Base-by-base conservation (phyloP, 129 eudicot species). In the Apium graveolens region DNA sequence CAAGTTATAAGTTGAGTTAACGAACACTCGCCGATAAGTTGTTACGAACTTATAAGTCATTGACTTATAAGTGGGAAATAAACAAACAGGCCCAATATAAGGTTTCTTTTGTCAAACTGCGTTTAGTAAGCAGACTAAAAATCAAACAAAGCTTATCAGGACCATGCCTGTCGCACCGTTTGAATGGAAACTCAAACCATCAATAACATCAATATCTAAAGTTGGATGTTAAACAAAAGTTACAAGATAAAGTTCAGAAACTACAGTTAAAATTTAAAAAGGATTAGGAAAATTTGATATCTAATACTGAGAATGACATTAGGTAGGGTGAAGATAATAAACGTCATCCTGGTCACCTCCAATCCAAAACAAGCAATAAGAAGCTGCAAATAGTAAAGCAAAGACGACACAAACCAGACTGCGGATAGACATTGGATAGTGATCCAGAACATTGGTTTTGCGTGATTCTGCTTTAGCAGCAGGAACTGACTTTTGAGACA, bases 281-380 rank as follows among this genome's bases (percentile, higher is more conserved):
- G 39, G 39, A 1, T 29, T 31, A 37, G 12, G 1, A 27, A 63
- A 24, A 17, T 62, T 62, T 62, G 35, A 12, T 5, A 20, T 26
- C 11, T 27, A 62, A 7, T 53, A 51, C 53, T 53, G 55, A 26
- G 78, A 42, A 75, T 48, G 29, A 73, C 43, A 80, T 87, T 86
- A 94, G 77, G 98, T 94, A 12, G 98, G 98, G 57, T 88, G 93
- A 73, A 90, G 88, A 77, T 80, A 75, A 83, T 66, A 57, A 57
- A 83, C 81, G 43, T 80, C 87, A 78, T 84, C 86, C 68, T 71
- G 82, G 76, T 82, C 83, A 78, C 78, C 78, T 51, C 75, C 80
- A 37, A 86, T 66, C 85, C 74, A 81, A 80, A 90, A 48, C 75
- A 86, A 81, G 71, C 82, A 89, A 43, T 84, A 65, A 42, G 78